phyloP scores from a whole-genome alignment of 768 basidiomycete species.

The Termitomyces sp. region DNA sequence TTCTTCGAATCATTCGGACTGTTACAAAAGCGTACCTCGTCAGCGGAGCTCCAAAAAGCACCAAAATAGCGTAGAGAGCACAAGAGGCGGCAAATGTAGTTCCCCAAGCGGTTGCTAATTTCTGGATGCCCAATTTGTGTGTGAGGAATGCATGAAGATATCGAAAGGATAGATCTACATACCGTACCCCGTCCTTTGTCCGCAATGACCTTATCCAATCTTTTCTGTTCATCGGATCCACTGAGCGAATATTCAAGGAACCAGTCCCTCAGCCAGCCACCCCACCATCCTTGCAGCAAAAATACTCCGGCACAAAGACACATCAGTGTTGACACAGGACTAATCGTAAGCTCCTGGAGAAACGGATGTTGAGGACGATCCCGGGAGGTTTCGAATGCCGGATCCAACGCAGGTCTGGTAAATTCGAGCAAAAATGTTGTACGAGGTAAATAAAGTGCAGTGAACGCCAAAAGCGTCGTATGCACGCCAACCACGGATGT shows the following conservation, averaged over 20 bases:
- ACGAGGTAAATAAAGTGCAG: conserved; percentile 67
- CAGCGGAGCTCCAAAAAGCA: conserved; percentile 77
- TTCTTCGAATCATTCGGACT: conserved; percentile 12
- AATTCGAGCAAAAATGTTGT: conserved; percentile 40
- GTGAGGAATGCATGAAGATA: background rate
- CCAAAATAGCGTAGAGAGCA: conserved; percentile 39
- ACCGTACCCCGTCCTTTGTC: conserved; percentile 35
- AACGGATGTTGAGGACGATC: conserved; percentile 72
- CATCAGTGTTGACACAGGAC: conserved; percentile 50
- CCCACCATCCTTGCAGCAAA: conserved; percentile 69
- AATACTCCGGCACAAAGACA: conserved; percentile 53
- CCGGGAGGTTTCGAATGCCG: conserved; percentile 30
- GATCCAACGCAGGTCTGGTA: conserved; percentile 25
- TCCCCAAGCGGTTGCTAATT: conserved; percentile 41
- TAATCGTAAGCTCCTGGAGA: conserved; percentile 58
- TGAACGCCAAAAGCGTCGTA: conserved; percentile 58
- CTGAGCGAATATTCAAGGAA: conserved; percentile 36
- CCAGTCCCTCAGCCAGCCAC: conserved; percentile 59
- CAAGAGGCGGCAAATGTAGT: conserved; percentile 48
- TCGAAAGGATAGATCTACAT: conserved; percentile 14
- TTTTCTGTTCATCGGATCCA: conserved; percentile 37
- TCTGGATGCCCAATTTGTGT: conserved; percentile 30
- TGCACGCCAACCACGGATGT: conserved; percentile 66
- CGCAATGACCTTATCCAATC: conserved; percentile 34
- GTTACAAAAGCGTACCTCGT: conserved; percentile 34